Percentiles rank a stretch among this genome's conserved stretches.
Evolutionary conservation across 1,284 basidiomycete species (phyloP).

Genomic region (Melampsora americana): DNA sequence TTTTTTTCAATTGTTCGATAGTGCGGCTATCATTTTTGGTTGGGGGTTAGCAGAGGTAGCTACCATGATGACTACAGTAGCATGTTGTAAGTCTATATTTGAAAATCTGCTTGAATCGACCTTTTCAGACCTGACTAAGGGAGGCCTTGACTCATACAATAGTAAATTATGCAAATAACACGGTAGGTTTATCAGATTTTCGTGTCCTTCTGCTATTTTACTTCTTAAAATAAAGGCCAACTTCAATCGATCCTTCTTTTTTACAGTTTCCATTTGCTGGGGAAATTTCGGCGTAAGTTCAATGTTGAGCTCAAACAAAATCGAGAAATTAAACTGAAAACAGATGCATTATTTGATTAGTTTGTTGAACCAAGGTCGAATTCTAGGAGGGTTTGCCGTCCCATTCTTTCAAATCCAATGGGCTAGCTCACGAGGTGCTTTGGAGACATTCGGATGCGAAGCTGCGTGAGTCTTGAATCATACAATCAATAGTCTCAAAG

Average conservation of each 20-base stretch:
- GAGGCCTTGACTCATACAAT: slow-evolving; percentile 53
- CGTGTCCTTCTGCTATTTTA: neutral
- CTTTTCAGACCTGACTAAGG: slow-evolving; percentile 54
- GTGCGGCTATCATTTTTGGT: slow-evolving; percentile 52
- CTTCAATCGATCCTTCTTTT: neutral
- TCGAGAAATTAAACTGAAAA: no score
- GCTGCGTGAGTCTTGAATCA: slow-evolving; percentile 21
- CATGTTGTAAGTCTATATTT: slow-evolving; percentile 19
- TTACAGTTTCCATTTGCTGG: slow-evolving; percentile 36
- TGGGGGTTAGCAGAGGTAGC: slow-evolving; percentile 49
- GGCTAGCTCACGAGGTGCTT: slow-evolving; percentile 21
- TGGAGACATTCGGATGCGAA: slow-evolving; percentile 35
- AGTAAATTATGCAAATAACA: slow-evolving; percentile 38
- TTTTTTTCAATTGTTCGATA: slow-evolving; percentile 52
- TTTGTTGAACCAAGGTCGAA: slow-evolving; percentile 63
- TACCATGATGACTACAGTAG: slow-evolving; percentile 44
- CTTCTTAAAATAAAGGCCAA: neutral
- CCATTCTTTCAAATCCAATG: slow-evolving; percentile 65
- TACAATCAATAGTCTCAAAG: neutral
- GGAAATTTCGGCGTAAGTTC: slow-evolving; percentile 30
- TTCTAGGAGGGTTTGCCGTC: slow-evolving; percentile 63
- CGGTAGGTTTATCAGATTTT: slow-evolving; percentile 15
- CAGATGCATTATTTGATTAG: slow-evolving; percentile 50
- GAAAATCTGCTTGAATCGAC: no score
- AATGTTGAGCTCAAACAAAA: neutral